Evolutionary conservation across 2,329 filamentous ascomycete species (phyloP).

Genomic region (Penicillium palitans): DNA sequence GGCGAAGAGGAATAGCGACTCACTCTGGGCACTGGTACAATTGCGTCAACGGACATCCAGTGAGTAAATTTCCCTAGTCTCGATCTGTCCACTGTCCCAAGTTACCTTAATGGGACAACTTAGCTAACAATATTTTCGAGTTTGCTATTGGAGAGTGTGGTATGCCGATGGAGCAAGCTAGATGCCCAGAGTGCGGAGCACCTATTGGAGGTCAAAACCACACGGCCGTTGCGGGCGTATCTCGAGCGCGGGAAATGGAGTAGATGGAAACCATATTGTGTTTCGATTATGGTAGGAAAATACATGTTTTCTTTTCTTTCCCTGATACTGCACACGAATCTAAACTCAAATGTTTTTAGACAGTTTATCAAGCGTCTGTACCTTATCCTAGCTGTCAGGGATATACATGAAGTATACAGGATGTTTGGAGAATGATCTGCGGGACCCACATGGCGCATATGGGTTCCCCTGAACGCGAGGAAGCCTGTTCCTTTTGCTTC

Average conservation of each 20-base stretch:
- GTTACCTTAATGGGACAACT: neutral
- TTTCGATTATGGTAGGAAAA: neutral
- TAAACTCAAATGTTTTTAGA: neutral
- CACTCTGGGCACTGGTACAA: conserved; percentile 20
- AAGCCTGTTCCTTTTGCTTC: no score
- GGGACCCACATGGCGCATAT: no score
- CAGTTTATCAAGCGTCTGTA: no score
- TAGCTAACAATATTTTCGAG: conserved; percentile 9
- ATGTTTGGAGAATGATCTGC: no score
- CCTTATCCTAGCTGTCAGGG: no score
- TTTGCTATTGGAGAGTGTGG: conserved; percentile 35
- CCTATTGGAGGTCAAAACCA: conserved; percentile 12
- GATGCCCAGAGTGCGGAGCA: conserved; percentile 23
- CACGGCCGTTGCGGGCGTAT: conserved; percentile 3
- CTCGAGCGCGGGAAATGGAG: conserved; percentile 13
- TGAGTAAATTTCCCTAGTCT: neutral
- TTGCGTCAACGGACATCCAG: conserved; percentile 16
- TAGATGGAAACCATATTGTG: neutral
- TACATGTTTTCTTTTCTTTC: neutral
- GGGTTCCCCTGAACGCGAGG: no score
- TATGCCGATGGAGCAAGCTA: conserved; percentile 32
- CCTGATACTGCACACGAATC: neutral
- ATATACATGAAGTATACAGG: no score
- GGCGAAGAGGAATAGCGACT: conserved; percentile 14
- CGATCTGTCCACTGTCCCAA: no score